Base-by-base conservation (phyloP, 2,329 filamentous ascomycete species). In the Fusarium euwallaceae region DNA sequence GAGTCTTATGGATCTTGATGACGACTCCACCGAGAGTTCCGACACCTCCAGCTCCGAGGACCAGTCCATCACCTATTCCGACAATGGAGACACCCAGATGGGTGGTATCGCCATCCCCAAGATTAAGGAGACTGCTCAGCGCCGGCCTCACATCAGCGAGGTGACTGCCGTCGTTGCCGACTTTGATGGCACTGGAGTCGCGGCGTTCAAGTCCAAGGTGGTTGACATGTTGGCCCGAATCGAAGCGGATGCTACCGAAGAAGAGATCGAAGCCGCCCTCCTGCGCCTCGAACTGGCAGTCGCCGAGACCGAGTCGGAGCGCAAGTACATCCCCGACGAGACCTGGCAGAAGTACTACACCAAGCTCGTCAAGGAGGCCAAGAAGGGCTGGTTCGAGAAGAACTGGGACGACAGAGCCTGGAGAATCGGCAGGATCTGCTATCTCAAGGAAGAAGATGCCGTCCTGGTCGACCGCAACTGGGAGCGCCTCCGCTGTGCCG, bases 391-490 rank as follows among this genome's bases (percentile, higher is more conserved):
- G 6, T 61, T 65, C 17, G 56, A 66, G 9, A 69, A 78, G 63
- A 45, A 66, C 22, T 79, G 76, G 67, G 17, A 59, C 12, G 70
- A 77, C 34, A 76, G 79, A 6, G 72, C 80, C 4, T 37, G 34
- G 2, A 75, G 64, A 20, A 70, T 83, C 34, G 69, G 74, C 14
- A 72, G 67, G 16, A 77, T 82, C 20, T 63, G 80, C 6, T 81
- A 76, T 20, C 27, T 80, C 6, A 63, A 69, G 6, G 82, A 83
- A 60, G 81, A 83, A 70, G 55, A 76, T 37, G 66, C 45, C 9
- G 76, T 77, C 4, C 66, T 82, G 32, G 59, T 53, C 12, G 65
- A 48, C 14, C 66, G 71, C 1, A 71, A 82, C 17, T 82, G 76
- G 77, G 66, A 70, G 2, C 76, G 81, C 27, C 71, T 82, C 48